Evolutionary conservation across 2,329 filamentous ascomycete genomes (phyloP).

Genomic region (Neopestalotiopsis rosae): DNA sequence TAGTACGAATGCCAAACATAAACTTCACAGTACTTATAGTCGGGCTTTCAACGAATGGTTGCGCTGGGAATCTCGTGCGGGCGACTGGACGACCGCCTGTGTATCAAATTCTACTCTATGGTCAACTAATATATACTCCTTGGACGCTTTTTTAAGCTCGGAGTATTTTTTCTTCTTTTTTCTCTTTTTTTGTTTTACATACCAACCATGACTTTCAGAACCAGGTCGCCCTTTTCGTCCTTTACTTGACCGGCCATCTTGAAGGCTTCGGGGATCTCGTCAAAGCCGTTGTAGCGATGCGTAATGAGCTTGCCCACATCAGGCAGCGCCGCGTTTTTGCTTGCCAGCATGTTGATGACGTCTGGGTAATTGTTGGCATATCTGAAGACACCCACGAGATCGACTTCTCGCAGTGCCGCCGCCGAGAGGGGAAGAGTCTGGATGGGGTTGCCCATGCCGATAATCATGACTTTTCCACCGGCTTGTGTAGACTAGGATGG

Average conservation of each 20-base stretch:
- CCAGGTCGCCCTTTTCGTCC: slow-evolving; percentile 71
- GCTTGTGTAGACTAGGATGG: slow-evolving; percentile 59
- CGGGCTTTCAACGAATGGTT: not conserved
- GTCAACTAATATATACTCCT: slow-evolving; percentile 9
- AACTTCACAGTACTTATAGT: not conserved
- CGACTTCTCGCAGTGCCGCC: slow-evolving; percentile 75
- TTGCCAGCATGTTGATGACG: slow-evolving; percentile 56
- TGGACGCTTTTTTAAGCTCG: not conserved
- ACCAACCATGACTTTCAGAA: slow-evolving; percentile 75
- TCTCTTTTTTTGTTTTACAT: slow-evolving; percentile 30
- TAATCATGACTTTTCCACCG: slow-evolving; percentile 75
- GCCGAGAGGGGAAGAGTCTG: slow-evolving; percentile 77
- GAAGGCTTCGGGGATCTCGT: slow-evolving; percentile 69
- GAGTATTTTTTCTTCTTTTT: not conserved
- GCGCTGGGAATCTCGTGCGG: not conserved
- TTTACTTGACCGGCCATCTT: slow-evolving; percentile 74
- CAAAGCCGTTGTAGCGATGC: slow-evolving; percentile 70
- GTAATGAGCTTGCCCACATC: slow-evolving; percentile 73
- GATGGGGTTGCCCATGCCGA: slow-evolving; percentile 80
- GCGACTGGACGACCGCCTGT: not conserved
- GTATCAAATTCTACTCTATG: not conserved
- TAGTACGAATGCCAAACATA: not conserved
- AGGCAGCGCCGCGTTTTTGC: slow-evolving; percentile 58
- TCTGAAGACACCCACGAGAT: slow-evolving; percentile 79
- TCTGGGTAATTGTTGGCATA: slow-evolving; percentile 77